Base-by-base conservation (phyloP, 176 grass and related monocot genomes). In the Zoysia pacifica region DNA sequence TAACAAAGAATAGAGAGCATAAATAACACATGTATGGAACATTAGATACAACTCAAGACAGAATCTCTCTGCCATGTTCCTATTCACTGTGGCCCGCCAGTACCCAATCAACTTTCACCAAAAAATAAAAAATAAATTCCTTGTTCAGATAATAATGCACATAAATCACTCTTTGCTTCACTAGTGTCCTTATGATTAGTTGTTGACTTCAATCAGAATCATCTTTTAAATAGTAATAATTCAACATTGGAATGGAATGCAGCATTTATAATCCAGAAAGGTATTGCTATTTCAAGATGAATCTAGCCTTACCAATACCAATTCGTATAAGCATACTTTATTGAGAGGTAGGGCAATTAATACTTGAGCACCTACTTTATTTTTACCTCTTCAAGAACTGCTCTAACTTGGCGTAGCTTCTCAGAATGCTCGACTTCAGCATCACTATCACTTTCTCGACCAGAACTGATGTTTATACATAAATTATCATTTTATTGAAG, bases 371-470 rank as follows among this genome's bases (percentile, higher is more conserved):
- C 74, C 52, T 65, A 14, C 70, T 55, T 75, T 94, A 97, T 91
- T 89, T 55, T 75, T 94, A 97, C 94, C 94, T 97, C 91, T 80
- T 97, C 94, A 75, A 97, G 91, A 72, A 97, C 94, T 11, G 94
- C 94, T 90, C 93, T 97, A 79, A 97, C 94, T 94, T 97, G 94
- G 49, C 91, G 94, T 84, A 97, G 89, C 51, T 97, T 97, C 84
- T 97, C 94, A 42, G 94, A 89, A 59, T 97, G 94, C 79, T 97
- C 91, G 36, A 92, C 79, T 90, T 97, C 94, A 86, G 92, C 89
- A 74, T 97, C 94, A 81, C 94, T 97, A 82, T 97, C 94, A 88
- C 94, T 97, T 88, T 93, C 94, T 82, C 89, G 89, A 66, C 94
- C 94, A 88, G 91, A 94, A 62, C 94, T 97, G 56, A 80, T 77